Evolutionary conservation across 495 filamentous ascomycete species (phyloP), one percentile per base, ranked within the genome.

Genomic region (Talaromyces stipitatus): DNA sequence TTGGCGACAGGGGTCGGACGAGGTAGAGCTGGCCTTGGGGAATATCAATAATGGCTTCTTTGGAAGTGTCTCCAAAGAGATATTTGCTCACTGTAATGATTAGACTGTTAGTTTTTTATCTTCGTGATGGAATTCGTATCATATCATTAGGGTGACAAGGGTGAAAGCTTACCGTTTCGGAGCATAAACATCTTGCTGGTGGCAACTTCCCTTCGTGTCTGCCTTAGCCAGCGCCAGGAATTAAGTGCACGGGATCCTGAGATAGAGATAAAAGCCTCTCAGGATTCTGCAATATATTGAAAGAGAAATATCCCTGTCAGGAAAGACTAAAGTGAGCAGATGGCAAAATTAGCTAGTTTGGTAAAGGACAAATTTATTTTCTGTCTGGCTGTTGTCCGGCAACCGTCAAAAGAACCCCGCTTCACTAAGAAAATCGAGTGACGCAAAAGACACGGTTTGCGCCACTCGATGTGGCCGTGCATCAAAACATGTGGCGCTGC

Each of bases 11-110:
- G 4, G 94, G 94, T 60, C 94, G 89, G 63, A 98, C 95, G 55
- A 98, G 87, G 68, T 96, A 98, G 28, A 98, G 89, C 73, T 97
- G 90, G 62, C 94, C 94, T 69, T 96, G 89, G 5, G 94, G 83
- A 28, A 98, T 86, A 64, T 97, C 90, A 69, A 96, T 90, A 67
- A 98, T 87, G 20, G 88, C 85, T 68, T 97, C 94, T 76, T 95
- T 96, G 59, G 87, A 91, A 58, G 83, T 85, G 72, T 96, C 91
- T 60, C 89, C 88, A 62, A 98, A 97, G 63, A 98, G 81, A 57
- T 90, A 85, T 71, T 95, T 96, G 70, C 88, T 88, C 65, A 95
- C 90, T 95, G 64, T 26, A 29, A 43, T 36, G 27, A 47, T 29
- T 56, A 18, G 5, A 7, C 41, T 54, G 56, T 72, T 58, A 72